These are phyloP conservation scores for Thielaviopsis cerberus DNA, from an alignment of 2,329 filamentous ascomycete species.

Conservation along the genomic window DNA sequence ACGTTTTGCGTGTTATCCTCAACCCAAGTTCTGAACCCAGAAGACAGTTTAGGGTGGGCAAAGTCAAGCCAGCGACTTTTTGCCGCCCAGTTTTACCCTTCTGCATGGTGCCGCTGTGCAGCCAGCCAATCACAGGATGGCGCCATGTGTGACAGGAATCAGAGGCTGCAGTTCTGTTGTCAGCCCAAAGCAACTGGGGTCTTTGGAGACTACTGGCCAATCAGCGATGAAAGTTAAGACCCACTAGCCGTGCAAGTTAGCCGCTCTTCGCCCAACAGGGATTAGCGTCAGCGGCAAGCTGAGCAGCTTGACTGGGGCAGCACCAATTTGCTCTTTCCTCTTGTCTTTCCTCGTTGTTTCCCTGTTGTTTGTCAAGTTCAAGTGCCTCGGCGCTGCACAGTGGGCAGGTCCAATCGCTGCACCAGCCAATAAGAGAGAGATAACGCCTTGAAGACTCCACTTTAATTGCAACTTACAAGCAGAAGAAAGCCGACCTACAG, in stretches of 20 bases:
- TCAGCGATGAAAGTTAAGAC: background rate
- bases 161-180: background rate
- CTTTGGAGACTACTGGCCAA: background rate
- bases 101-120: background rate
- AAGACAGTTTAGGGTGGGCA: no score
- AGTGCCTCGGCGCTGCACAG: background rate
- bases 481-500: background rate
- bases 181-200: background rate
- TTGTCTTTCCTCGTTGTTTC: background rate
- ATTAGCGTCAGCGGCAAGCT: constrained; percentile 9
- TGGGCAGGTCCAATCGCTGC: background rate
- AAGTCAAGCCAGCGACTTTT: background rate
- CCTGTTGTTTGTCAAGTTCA: background rate
- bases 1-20: background rate
- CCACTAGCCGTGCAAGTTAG: background rate
- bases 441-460: background rate
- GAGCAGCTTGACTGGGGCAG: background rate
- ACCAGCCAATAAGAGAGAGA: no score
- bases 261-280: constrained; percentile 2
- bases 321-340: background rate
- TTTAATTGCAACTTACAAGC: background rate
- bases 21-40: no score
- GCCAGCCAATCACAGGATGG: background rate
- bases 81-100: background rate
- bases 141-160: background rate